Conservation (phyloP, 768 basidiomycete genomes). For the Vishniacozyma victoriae region DNA sequence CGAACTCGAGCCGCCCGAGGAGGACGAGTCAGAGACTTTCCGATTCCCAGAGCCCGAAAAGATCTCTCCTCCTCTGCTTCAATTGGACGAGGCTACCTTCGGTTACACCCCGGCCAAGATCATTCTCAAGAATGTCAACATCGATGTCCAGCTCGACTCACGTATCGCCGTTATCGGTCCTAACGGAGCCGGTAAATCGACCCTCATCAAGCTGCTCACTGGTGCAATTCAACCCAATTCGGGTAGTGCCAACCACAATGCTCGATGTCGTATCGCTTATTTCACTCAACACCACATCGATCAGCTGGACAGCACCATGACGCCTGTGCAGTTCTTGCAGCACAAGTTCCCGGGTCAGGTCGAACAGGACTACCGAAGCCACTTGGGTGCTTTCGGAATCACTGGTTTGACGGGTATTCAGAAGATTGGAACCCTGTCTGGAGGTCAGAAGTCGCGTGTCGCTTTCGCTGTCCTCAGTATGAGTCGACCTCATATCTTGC, state of each 20-base stretch:
- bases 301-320: constrained; percentile 70
- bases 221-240: constrained; percentile 67
- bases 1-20: constrained; percentile 84
- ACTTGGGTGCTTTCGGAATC: constrained; percentile 95
- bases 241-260: constrained; percentile 84
- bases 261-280: constrained; percentile 64
- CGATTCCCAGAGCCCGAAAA: constrained; percentile 97
- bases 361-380: constrained; percentile 92
- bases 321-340: constrained; percentile 90
- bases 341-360: constrained; percentile 86
- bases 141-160: constrained; percentile 91
- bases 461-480: constrained; percentile 83
- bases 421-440: constrained; percentile 81
- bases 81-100: constrained; percentile 84
- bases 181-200: constrained; percentile 94
- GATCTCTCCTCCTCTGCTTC: constrained; percentile 89
- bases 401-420: constrained; percentile 87
- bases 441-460: constrained; percentile 93
- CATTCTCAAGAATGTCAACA: constrained; percentile 70
- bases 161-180: constrained; percentile 92
- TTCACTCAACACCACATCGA: constrained; percentile 73
- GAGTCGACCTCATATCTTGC: constrained; percentile 80
- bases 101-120: constrained; percentile 74
- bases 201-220: constrained; percentile 88
- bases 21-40: constrained; percentile 88